Evolutionary conservation across 1,284 basidiomycete species (phyloP).

Genomic region (Fomitopsis pinicola): DNA sequence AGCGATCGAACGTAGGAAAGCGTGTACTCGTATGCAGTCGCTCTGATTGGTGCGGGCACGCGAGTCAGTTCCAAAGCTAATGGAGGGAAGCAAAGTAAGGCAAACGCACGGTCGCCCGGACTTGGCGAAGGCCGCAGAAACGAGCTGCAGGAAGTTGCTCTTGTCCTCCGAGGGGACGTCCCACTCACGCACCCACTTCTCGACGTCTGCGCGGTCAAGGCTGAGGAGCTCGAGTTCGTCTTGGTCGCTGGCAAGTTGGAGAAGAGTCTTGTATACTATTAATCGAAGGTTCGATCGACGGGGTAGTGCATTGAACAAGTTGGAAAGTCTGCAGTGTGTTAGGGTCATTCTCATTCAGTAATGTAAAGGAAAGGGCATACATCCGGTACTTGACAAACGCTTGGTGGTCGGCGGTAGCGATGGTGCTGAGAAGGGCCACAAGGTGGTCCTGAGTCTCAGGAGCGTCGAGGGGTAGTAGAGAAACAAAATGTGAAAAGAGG

Average conservation of each 20-base stretch:
- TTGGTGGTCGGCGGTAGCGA: constrained; percentile 50
- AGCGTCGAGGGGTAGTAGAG: constrained; percentile 49
- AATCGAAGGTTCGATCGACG: constrained; percentile 65
- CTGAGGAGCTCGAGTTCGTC: constrained; percentile 70
- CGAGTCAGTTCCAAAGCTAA: background rate
- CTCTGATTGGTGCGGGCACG: constrained; percentile 31
- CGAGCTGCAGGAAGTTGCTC: constrained; percentile 61
- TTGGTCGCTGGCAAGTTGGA: constrained; percentile 61
- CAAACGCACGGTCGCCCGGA: constrained; percentile 50
- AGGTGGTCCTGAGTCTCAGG: constrained; percentile 51
- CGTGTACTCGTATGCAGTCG: constrained; percentile 59
- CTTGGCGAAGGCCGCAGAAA: constrained; percentile 63
- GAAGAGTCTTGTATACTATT: constrained; percentile 61
- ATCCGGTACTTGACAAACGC: constrained; percentile 64
- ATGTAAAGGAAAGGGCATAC: constrained; percentile 34
- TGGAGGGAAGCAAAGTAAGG: background rate
- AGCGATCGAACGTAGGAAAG: constrained; percentile 60
- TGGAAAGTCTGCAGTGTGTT: constrained; percentile 59
- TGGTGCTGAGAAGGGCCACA: constrained; percentile 46
- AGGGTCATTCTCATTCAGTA: background rate
- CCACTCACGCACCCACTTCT: constrained; percentile 80
- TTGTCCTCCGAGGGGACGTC: constrained; percentile 64
- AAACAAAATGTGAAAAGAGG: constrained; percentile 64
- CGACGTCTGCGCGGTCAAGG: constrained; percentile 57
- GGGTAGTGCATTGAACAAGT: constrained; percentile 83